Percentiles rank a stretch among this genome's conserved stretches.
Evolutionary conservation across 192 early-diverging fungal genomes (phyloP).

Genomic region (Coemansia sp.): DNA sequence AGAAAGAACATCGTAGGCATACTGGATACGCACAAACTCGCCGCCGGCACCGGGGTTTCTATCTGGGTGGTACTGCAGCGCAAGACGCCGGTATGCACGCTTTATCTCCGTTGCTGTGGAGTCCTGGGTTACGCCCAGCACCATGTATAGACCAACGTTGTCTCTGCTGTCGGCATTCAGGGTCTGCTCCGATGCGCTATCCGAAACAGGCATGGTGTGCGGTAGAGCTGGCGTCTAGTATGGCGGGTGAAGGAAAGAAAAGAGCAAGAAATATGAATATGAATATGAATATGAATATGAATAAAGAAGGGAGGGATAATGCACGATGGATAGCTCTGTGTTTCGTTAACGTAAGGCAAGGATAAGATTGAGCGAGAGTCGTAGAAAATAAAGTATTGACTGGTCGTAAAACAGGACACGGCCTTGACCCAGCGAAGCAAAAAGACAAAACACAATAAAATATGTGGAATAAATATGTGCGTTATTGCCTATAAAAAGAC

Average conservation of each 20-base stretch:
- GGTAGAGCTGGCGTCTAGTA: background rate
- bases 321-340: too few relatives aligned
- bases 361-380: too few relatives aligned
- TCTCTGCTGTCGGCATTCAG: slow-evolving; percentile 14
- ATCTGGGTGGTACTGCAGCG: slow-evolving; percentile 89
- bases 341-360: too few relatives aligned
- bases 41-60: slow-evolving; percentile 70
- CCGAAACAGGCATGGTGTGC: slow-evolving; percentile 4
- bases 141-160: slow-evolving; percentile 79
- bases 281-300: background rate
- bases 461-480: too few relatives aligned
- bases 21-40: slow-evolving; percentile 79
- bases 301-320: too few relatives aligned
- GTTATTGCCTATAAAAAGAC: too few relatives aligned
- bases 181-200: slow-evolving; percentile 33
- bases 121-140: slow-evolving; percentile 68
- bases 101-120: slow-evolving; percentile 74
- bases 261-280: slow-evolving; percentile 1
- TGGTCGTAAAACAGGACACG: background rate
- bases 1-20: slow-evolving; percentile 76
- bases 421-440: background rate
- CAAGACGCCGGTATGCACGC: slow-evolving; percentile 75
- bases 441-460: background rate
- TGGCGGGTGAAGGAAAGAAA: background rate
- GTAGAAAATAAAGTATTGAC: background rate